phyloP scores from a whole-genome alignment of 306 rosid species.

The Amphicarpaea edgeworthii region DNA sequence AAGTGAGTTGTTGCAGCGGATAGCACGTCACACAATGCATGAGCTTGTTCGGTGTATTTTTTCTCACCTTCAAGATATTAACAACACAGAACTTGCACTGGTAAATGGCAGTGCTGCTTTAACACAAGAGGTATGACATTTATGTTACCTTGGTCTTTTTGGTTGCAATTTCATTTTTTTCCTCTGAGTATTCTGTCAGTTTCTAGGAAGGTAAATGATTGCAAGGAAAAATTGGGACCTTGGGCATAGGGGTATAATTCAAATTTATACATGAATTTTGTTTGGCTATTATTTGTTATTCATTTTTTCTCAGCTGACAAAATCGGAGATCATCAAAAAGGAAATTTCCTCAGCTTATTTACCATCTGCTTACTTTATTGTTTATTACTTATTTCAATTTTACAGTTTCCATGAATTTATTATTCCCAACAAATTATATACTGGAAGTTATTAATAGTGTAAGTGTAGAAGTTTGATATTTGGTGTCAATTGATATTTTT shows the following conservation, averaged over 20 bases:
- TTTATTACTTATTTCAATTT: conserved; percentile 14
- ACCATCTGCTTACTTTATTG: conserved; percentile 23
- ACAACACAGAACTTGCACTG: conserved; percentile 56
- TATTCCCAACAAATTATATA: conserved; percentile 14
- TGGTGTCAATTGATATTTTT: too few species aligned
- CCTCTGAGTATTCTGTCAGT: conserved; percentile 6
- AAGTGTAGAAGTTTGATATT: too few species aligned
- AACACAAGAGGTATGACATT: conserved; percentile 62
- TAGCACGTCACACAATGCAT: conserved; percentile 95
- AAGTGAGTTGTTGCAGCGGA: conserved; percentile 94
- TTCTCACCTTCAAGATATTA: conserved; percentile 87
- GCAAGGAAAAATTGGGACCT: conserved; percentile 21
- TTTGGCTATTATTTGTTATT: conserved; percentile 1
- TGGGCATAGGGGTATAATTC: conserved; percentile 13
- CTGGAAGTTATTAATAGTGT: too few species aligned
- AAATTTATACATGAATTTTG: conserved; percentile 9
- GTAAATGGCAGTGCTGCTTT: conserved; percentile 57
- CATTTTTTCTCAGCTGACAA: conserved; percentile 18
- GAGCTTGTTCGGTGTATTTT: conserved; percentile 92
- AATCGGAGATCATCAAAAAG: conserved; percentile 19
- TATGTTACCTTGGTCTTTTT: conserved; percentile 25
- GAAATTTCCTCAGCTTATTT: conserved; percentile 8
- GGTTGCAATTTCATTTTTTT: conserved; percentile 34
- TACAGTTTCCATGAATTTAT: conserved; percentile 27
- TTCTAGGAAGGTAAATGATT: conserved; percentile 25